Conservation (phyloP, 208 protist species). For the Novymonas esmeraldas region DNA sequence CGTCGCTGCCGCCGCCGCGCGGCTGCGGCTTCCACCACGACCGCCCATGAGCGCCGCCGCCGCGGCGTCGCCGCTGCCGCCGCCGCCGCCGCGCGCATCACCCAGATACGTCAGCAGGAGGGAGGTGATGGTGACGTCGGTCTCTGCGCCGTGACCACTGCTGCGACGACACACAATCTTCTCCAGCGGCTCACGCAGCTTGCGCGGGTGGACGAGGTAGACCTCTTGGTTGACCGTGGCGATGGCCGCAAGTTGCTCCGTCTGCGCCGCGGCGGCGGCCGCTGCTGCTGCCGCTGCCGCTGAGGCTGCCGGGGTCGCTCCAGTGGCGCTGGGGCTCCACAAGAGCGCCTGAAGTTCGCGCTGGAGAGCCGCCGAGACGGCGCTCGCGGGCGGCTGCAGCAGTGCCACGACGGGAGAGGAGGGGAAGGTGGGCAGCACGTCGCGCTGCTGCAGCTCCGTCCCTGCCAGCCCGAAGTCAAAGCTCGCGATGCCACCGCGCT, state of each 20-base stretch:
- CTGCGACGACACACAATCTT: constrained; percentile 43
- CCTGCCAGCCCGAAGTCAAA: constrained; percentile 73
- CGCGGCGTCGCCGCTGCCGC: constrained; percentile 7
- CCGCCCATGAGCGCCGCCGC: constrained; percentile 15
- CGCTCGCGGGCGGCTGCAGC: constrained; percentile 46
- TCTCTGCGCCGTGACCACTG: neutral
- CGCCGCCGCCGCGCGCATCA: constrained; percentile 10
- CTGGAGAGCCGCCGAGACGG: constrained; percentile 29
- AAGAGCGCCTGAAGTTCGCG: constrained; percentile 38
- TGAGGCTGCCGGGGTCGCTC: constrained; percentile 12
- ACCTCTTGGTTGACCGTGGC: constrained; percentile 71
- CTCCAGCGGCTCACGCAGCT: constrained; percentile 71
- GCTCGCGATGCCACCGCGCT: constrained; percentile 72
- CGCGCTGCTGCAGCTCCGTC: constrained; percentile 55
- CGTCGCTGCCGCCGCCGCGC: neutral
- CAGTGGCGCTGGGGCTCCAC: constrained; percentile 19
- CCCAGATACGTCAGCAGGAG: constrained; percentile 79
- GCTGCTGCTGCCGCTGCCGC: constrained; percentile 8
- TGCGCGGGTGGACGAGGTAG: constrained; percentile 62
- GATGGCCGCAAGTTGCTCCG: constrained; percentile 61
- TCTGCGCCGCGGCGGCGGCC: constrained; percentile 4
- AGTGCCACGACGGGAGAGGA: constrained; percentile 58
- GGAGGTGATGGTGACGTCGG: constrained; percentile 53
- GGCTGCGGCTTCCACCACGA: too few relatives aligned
- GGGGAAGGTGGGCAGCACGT: constrained; percentile 72